A percentile compares a stretch with the other conserved stretches of the same genome.
phyloP scores from a whole-genome alignment of 768 basidiomycete genomes.

The Vishniacozyma victoriae region DNA sequence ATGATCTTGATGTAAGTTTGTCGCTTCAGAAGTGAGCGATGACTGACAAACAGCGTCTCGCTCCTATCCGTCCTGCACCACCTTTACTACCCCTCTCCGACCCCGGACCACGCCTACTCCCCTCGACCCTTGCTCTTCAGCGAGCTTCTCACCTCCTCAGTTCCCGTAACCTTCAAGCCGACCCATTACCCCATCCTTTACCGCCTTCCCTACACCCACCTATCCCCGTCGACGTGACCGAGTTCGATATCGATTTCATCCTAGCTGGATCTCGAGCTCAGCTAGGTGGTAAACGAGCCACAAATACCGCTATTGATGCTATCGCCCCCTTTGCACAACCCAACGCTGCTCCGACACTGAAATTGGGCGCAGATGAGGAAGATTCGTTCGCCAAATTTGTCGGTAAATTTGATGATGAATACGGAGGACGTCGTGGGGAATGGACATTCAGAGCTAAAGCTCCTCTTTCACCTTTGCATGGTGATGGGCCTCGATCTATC shows the following conservation, averaged over 20 bases:
- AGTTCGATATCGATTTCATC: slow-evolving; percentile 49
- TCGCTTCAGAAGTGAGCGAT: background rate
- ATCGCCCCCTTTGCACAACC: background rate
- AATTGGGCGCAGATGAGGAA: slow-evolving; percentile 41
- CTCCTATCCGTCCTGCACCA: slow-evolving; percentile 34
- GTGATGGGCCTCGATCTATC: slow-evolving; percentile 11
- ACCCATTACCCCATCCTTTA: slow-evolving; percentile 44
- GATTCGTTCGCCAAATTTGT: slow-evolving; percentile 48
- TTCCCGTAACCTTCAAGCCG: slow-evolving; percentile 37
- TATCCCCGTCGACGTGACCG: slow-evolving; percentile 43
- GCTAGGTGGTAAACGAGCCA: slow-evolving; percentile 24
- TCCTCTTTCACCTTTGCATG: background rate
- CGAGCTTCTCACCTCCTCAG: slow-evolving; percentile 44
- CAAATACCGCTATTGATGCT: slow-evolving; percentile 9
- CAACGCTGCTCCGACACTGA: slow-evolving; percentile 25
- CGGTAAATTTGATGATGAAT: slow-evolving; percentile 47
- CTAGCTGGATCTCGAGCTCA: slow-evolving; percentile 43
- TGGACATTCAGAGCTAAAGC: slow-evolving; percentile 46
- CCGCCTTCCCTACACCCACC: slow-evolving; percentile 46
- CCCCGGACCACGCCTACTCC: slow-evolving; percentile 44
- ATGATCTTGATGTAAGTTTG: background rate
- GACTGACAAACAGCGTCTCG: slow-evolving; percentile 1
- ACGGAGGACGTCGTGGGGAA: slow-evolving; percentile 44
- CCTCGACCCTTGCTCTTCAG: slow-evolving; percentile 43
- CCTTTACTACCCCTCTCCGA: slow-evolving; percentile 45